Evolutionary conservation across 495 filamentous ascomycete genomes (phyloP), one percentile per base, ranked within the genome.

Genomic region (Platismatia glauca): DNA sequence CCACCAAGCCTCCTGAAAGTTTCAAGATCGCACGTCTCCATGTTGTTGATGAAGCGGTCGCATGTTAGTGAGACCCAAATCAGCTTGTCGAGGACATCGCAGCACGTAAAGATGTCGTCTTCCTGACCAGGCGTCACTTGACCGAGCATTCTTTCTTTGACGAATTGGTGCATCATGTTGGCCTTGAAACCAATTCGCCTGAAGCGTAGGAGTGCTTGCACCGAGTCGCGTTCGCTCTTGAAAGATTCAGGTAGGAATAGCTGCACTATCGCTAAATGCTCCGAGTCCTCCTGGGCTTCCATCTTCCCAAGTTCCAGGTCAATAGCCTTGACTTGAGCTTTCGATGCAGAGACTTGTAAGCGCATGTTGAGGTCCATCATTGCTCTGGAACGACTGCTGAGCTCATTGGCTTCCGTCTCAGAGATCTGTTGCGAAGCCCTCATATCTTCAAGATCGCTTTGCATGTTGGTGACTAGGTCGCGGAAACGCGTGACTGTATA

Each of bases 351-450:
- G 43, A 86, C 81, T 68, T 95, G 92, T 39, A 98, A 83, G 68
- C 94, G 92, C 82, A 92, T 82, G 73, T 96, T 97, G 48, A 98
- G 80, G 72, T 98, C 91, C 82, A 95, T 86, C 90, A 97, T 95
- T 27, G 90, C 89, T 58, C 90, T 82, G 39, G 92, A 95, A 37
- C 90, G 87, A 62, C 81, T 86, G 44, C 83, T 88, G 27, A 97
- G 81, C 65, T 97, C 88, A 67, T 90, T 89, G 8, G 91, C 88
- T 70, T 97, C 93, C 6, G 87, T 86, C 70, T 98, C 95, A 1
- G 91, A 91, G 53, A 97, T 87, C 64, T 94, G 89, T 61, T 93
- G 89, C 38, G 89, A 91, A 16, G 91, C 88, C 56, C 88, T 83
- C 83, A 96, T 91, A 66, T 97, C 91, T 68, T 94, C 89, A 43